These are phyloP conservation scores for Talaromyces trachyspermus DNA, from an alignment of 495 filamentous ascomycete genomes.

Conservation along the genomic window DNA sequence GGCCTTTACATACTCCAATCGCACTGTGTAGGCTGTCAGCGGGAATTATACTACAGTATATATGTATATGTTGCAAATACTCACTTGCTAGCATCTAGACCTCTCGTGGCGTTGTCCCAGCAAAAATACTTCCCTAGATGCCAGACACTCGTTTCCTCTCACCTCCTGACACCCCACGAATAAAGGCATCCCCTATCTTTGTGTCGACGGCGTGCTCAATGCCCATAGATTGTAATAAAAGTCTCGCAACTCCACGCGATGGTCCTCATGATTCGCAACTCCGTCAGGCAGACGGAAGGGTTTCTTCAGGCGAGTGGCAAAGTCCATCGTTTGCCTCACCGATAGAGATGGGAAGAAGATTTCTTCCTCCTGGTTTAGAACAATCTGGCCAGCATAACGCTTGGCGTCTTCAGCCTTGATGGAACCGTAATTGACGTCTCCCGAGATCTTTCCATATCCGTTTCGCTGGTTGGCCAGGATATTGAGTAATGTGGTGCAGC, in stretches of 20 bases:
- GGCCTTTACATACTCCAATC: neutral
- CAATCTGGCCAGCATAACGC: constrained; percentile 62
- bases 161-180: constrained; percentile 82
- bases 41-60: too few species aligned
- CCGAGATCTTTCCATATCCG: constrained; percentile 50
- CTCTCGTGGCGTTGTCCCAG: neutral
- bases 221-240: constrained; percentile 65
- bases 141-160: constrained; percentile 71
- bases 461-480: constrained; percentile 55
- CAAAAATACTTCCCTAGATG: too few species aligned
- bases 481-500: constrained; percentile 49
- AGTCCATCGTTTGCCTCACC: constrained; percentile 64
- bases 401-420: constrained; percentile 47
- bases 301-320: constrained; percentile 44
- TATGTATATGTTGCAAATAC: too few species aligned
- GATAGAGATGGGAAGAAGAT: constrained; percentile 65
- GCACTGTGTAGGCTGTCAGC: too few species aligned
- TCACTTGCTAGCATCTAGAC: neutral
- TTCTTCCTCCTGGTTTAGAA: constrained; percentile 65
- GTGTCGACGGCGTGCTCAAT: constrained; percentile 78
- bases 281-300: constrained; percentile 25
- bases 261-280: constrained; percentile 41
- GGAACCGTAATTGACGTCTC: constrained; percentile 54
- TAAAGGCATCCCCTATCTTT: constrained; percentile 68
- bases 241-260: constrained; percentile 45